Evolutionary conservation across 2,329 filamentous ascomycete genomes (phyloP), one percentile per base, ranked within the genome.

Genomic region (Triangularia setosa): DNA sequence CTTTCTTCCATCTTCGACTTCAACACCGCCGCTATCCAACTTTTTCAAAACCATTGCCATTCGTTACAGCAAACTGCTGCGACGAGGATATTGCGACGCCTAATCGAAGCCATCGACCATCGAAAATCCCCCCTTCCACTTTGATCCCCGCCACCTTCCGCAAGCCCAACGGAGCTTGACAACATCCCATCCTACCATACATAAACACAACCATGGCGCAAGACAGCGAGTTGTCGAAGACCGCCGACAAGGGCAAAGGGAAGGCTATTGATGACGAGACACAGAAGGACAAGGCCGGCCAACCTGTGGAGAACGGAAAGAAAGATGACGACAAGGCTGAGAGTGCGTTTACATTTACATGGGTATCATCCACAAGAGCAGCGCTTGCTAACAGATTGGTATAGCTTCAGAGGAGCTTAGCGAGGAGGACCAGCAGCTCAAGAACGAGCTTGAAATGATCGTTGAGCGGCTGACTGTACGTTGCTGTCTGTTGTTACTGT

Each of bases 341-440:
- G 67, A 75, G 81, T 83, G 75, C 68, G 80, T 74, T 69, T 65
- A 52, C 63, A 64, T 57, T 66, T 61, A 58, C 56, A 24, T 27
- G 12, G 70, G 73, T 69, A 73, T 63, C 12, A 64, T 48, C 52
- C 67, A 18, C 61, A 25, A 12, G 24, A 21, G 52, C 55, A 21
- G 40, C n/a, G 40, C 61, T 60, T 58, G 70, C 76, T 81, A 73
- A 81, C 74, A 64, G 7, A 30, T 2, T 60, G 72, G 78, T 70
- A 57, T 67, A 78, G 79, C 77, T 73, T 76, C 84, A 81, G 94
- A 98, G 80, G 95, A 99, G 80, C 89, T 99, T 72, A 99, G 86
- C 74, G 95, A 99, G 74, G 95, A 99, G 79, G 95, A 99, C 71
- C 93, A 98, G 80, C 93, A 98, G 82, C 87, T 99, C 75, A 99